Percentiles rank a stretch among this genome's conserved stretches.
phyloP scores from a whole-genome alignment of 306 rosid genomes.

The Cyamopsis tetragonoloba region DNA sequence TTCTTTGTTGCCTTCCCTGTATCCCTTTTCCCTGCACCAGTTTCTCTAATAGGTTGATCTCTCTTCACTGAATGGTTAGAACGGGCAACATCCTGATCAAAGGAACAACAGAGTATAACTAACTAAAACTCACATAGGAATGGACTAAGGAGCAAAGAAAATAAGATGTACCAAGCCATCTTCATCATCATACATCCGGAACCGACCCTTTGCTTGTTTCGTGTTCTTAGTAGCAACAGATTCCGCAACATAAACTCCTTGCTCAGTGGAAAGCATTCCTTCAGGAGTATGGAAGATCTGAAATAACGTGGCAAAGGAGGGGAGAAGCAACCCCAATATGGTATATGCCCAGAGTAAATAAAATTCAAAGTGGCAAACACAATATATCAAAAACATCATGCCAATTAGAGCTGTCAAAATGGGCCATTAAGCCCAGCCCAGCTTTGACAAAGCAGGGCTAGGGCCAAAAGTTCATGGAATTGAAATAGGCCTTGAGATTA shows the following conservation, averaged over 20 bases:
- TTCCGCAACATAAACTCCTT: slow-evolving; percentile 92
- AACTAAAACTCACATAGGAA: background rate
- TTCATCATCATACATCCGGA: slow-evolving; percentile 65
- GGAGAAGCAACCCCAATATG: background rate
- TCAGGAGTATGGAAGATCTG: slow-evolving; percentile 94
- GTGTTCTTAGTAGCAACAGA: slow-evolving; percentile 63
- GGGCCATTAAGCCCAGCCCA: no score
- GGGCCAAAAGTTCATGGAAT: no score
- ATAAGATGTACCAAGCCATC: slow-evolving; percentile 45
- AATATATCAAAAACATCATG: background rate
- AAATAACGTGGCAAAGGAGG: slow-evolving; percentile 16
- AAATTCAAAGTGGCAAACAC: background rate
- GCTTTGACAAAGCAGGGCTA: no score
- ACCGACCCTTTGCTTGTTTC: slow-evolving; percentile 85
- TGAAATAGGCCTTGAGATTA: no score
- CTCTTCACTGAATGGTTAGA: slow-evolving; percentile 64
- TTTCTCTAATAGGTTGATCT: slow-evolving; percentile 61
- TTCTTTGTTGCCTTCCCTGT: slow-evolving; percentile 63
- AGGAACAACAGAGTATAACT: slow-evolving; percentile 12
- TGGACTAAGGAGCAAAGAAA: background rate
- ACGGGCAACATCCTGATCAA: slow-evolving; percentile 50
- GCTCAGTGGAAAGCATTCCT: slow-evolving; percentile 86
- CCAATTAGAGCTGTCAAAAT: no score
- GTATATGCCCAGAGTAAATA: background rate
- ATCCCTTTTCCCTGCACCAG: slow-evolving; percentile 68